Base-by-base conservation (phyloP, 148 eudicot species). In the Rheum nobile region DNA sequence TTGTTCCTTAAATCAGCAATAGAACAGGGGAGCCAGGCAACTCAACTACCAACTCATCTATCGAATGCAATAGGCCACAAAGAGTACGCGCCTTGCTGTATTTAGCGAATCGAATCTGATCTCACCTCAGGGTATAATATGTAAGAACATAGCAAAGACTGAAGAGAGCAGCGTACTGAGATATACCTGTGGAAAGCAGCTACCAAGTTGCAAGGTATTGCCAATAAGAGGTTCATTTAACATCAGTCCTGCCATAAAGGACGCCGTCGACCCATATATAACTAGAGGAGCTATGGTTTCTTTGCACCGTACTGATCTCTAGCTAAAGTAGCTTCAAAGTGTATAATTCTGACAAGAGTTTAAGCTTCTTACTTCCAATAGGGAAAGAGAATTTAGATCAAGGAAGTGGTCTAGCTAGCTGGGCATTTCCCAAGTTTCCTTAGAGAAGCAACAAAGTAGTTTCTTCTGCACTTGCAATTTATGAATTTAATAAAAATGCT, bases 401-500 rank as follows among this genome's bases (percentile, higher is more conserved):
- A 35, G 29, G 46, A 38, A 24, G 72, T 21, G 6, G 0, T 42
- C 4, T 46, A 46, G 52, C 52, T 46, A 12, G 52, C 3, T 43
- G 17, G 46, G 46, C 11, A 43, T 43, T 43, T 12, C 46, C 46
- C 16, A 4, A 35, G 6, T 35, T 70, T 38, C 28, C 43, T 70
- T 70, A 19, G 72, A 39, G 72, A 70, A 38, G 16, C 46, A 70
- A 70, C 72, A 70, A 39, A 70, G 72, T 41, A 38, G 46, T 34
- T 50, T 78, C 80, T 26, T 28, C 24, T 50, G 67, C 34, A 57
- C 67, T 26, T 57, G 6, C 12, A 11, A 57, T 12, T 26, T 57
- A 24, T 10, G 34, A 28, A 57, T 57, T 57, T 57, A 57, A 57
- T 57, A 26, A 57, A 26, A 28, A 57, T 57, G 67, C 32, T 24